Percentiles rank a stretch among this genome's conserved stretches.
Conservation (phyloP, 306 rosid genomes). For the Nissolia schottii region DNA sequence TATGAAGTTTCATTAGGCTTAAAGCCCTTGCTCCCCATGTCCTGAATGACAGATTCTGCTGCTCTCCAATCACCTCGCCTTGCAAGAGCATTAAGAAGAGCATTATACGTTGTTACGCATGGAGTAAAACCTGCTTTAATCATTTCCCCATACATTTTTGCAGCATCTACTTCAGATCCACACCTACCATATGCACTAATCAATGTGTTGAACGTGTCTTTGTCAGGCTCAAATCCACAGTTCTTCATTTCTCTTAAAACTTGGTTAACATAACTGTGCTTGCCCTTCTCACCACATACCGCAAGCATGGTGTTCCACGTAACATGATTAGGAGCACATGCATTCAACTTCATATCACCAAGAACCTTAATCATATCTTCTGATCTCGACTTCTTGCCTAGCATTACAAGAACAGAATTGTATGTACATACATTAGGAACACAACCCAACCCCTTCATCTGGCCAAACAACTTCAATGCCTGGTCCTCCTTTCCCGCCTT, state of each 20-base stretch:
- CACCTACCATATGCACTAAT: constrained; percentile 91
- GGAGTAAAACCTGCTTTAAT: constrained; percentile 74
- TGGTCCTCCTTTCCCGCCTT: constrained; percentile 68
- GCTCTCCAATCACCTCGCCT: constrained; percentile 79
- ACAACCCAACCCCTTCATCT: constrained; percentile 86
- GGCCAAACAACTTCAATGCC: constrained; percentile 64
- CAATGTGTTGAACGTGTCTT: constrained; percentile 91
- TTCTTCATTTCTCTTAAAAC: constrained; percentile 84
- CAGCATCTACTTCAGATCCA: constrained; percentile 75
- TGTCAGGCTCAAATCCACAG: constrained; percentile 92
- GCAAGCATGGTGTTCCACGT: constrained; percentile 97
- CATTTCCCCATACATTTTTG: constrained; percentile 80
- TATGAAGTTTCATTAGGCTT: constrained; percentile 81
- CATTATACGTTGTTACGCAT: constrained; percentile 75
- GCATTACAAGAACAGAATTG: constrained; percentile 70
- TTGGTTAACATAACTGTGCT: constrained; percentile 56
- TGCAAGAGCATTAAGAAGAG: constrained; percentile 87
- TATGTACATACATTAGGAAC: constrained; percentile 79
- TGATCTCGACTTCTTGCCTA: constrained; percentile 68
- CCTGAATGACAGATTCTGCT: constrained; percentile 68
- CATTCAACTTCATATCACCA: constrained; percentile 72
- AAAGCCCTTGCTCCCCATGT: constrained; percentile 79
- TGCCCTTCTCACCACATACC: constrained; percentile 80
- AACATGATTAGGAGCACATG: constrained; percentile 75
- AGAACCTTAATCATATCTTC: constrained; percentile 73